These are phyloP conservation scores for Fusarium sp. DNA, from an alignment of 2,329 filamentous ascomycete genomes.

Conservation along the genomic window DNA sequence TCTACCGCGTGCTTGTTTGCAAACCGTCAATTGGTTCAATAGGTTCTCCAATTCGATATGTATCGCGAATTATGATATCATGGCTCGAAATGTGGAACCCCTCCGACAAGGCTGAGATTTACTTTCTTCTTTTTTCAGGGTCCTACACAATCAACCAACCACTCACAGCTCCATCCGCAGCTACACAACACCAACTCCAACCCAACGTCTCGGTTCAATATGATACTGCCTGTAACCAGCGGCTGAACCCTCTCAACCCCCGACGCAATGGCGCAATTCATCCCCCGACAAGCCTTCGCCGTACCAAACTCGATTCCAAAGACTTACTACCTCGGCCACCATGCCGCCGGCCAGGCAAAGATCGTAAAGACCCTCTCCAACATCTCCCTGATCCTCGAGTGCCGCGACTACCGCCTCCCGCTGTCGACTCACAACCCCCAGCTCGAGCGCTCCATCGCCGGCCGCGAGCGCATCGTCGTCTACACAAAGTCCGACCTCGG, in stretches of 20 bases:
- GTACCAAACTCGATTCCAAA: constrained; percentile 79
- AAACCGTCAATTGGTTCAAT: constrained; percentile 35
- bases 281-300: constrained; percentile 79
- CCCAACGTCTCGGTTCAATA: constrained; percentile 1
- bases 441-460: constrained; percentile 81
- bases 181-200: background rate
- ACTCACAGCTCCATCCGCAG: background rate
- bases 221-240: background rate
- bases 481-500: constrained; percentile 92
- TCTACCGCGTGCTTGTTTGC: constrained; percentile 32
- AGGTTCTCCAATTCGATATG: constrained; percentile 17
- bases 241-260: background rate
- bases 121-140: constrained; percentile 22
- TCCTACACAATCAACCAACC: background rate
- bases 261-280: constrained; percentile 62
- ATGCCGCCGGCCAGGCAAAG: constrained; percentile 76
- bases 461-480: constrained; percentile 80
- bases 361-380: constrained; percentile 86
- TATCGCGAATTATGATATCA: background rate
- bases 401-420: constrained; percentile 91
- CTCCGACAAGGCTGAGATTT: constrained; percentile 33
- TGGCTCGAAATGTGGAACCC: background rate
- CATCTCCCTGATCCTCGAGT: constrained; percentile 92
- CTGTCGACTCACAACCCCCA: constrained; percentile 89
- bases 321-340: constrained; percentile 96